Evolutionary conservation across 148 eudicot genomes (phyloP).

Genomic region (Arctostaphylos glauca): DNA sequence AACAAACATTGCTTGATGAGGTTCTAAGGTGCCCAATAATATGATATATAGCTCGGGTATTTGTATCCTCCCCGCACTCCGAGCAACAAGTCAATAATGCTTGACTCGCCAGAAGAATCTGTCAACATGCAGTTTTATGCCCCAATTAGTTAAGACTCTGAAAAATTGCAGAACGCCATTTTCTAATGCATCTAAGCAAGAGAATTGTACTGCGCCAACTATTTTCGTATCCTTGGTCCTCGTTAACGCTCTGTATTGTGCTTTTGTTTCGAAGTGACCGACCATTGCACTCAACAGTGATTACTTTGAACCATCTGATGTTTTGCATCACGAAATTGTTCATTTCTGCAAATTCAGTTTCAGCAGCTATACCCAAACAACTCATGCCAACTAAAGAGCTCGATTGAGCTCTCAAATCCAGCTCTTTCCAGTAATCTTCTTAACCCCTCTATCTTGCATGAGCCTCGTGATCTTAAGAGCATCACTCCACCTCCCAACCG

Average conservation of each 20-base stretch:
- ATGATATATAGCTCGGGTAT: neutral
- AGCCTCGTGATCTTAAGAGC: conserved; percentile 45
- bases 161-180: neutral
- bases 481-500: conserved; percentile 69
- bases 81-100: neutral
- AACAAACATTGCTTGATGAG: neutral
- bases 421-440: conserved; percentile 68
- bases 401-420: conserved; percentile 56
- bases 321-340: neutral
- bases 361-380: neutral
- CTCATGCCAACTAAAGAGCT: neutral
- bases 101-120: conserved; percentile 4
- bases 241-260: neutral
- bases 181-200: neutral
- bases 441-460: conserved; percentile 67
- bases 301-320: neutral
- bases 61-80: neutral
- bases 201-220: neutral
- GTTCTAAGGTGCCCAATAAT: neutral
- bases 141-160: neutral
- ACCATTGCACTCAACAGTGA: neutral
- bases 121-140: neutral
- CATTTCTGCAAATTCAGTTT: neutral
- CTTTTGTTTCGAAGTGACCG: neutral
- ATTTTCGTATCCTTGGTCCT: neutral